A percentile compares a stretch with the other conserved stretches of the same genome.
Evolutionary conservation across 2,329 filamentous ascomycete genomes (phyloP).

Genomic region (Diplodia mutila): DNA sequence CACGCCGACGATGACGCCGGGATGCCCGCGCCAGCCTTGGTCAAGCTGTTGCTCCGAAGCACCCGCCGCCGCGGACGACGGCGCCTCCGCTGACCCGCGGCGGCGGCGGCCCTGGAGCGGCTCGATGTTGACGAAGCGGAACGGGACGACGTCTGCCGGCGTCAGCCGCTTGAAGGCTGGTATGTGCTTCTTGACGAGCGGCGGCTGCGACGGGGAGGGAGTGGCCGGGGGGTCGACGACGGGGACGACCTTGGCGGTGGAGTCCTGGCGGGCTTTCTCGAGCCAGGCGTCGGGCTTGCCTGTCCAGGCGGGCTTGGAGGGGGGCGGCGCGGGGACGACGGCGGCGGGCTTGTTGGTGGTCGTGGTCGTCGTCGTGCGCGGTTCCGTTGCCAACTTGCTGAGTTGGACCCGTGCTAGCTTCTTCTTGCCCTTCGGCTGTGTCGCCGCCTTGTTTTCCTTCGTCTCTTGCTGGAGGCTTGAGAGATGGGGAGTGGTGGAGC

Average conservation of each 20-base stretch:
- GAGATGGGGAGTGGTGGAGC: no score
- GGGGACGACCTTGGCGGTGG: background rate
- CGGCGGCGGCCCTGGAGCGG: no score
- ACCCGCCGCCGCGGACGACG: no score
- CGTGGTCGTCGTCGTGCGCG: no score
- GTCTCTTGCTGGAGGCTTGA: no score
- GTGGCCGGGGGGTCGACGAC: background rate
- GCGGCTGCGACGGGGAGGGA: background rate
- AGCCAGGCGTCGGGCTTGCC: background rate
- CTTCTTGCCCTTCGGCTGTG: background rate
- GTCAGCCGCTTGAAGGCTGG: background rate
- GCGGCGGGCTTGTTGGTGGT: no score
- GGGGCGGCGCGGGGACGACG: no score
- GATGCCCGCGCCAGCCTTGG: slow-evolving; percentile 6
- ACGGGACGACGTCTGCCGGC: background rate
- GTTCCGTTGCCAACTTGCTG: no score
- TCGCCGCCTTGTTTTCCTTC: background rate
- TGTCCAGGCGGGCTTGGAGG: background rate
- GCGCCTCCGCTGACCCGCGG: no score
- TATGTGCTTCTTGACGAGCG: background rate
- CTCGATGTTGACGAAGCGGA: background rate
- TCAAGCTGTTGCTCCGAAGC: background rate
- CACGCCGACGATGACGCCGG: background rate
- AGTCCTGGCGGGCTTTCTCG: background rate
- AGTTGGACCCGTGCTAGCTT: background rate